Evolutionary conservation across 2,329 filamentous ascomycete species (phyloP).

Genomic region (Alternaria consortialis): DNA sequence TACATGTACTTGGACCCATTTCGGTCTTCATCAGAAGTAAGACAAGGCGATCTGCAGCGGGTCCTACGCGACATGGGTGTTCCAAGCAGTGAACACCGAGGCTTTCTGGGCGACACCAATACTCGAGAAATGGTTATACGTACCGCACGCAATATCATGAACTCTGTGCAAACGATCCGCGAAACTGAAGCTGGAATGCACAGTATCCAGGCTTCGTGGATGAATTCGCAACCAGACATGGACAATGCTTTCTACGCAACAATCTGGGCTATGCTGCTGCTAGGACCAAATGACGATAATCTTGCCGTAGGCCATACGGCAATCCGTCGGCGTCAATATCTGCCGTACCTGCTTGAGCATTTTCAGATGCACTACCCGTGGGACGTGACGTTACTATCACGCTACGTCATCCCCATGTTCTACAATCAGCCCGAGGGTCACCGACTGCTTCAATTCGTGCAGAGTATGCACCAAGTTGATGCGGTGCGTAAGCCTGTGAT

Average conservation of each 20-base stretch:
- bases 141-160: conserved; percentile 81
- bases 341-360: conserved; percentile 71
- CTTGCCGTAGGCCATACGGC: conserved; percentile 28
- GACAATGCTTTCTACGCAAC: conserved; percentile 74
- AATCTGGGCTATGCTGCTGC: conserved; percentile 71
- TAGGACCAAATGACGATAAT: conserved; percentile 45
- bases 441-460: conserved; percentile 62
- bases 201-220: conserved; percentile 38
- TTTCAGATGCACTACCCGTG: conserved; percentile 73
- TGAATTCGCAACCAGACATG: conserved; percentile 56
- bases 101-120: conserved; percentile 71
- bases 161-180: conserved; percentile 67
- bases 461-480: conserved; percentile 65
- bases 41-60: conserved; percentile 64
- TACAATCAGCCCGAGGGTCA: conserved; percentile 62
- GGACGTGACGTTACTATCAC: conserved; percentile 75
- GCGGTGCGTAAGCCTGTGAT: conserved; percentile 58
- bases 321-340: conserved; percentile 61
- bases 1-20: conserved; percentile 89
- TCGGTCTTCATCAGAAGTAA: conserved; percentile 72
- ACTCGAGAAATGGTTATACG: conserved; percentile 75
- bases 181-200: conserved; percentile 33
- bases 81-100: conserved; percentile 47
- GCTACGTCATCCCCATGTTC: conserved; percentile 72
- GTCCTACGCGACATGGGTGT: conserved; percentile 66